Percentiles rank a stretch among this genome's conserved stretches.
Conservation (phyloP, 2,329 filamentous ascomycete species). For the Talaromyces pinophilus region DNA sequence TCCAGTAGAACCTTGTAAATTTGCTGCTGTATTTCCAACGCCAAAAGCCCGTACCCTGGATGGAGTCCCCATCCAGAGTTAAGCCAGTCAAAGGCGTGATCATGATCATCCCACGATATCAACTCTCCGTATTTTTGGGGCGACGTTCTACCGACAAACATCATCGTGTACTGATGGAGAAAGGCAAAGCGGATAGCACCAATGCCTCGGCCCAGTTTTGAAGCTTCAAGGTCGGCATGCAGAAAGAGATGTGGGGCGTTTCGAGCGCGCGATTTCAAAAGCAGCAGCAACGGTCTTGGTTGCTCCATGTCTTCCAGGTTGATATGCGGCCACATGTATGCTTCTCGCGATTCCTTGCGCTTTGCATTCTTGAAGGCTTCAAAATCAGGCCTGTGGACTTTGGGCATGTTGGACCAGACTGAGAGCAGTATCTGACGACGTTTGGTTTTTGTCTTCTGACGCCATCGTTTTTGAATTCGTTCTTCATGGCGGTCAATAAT, state of each 20-base stretch:
- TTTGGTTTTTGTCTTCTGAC: not conserved
- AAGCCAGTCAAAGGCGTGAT: not conserved
- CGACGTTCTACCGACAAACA: not conserved
- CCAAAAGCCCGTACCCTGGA: not conserved
- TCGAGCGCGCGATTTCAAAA: not conserved
- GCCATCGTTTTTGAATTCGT: not conserved
- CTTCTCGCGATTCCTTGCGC: not conserved
- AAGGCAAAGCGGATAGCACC: not conserved
- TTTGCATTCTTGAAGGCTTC: slow-evolving; percentile 5
- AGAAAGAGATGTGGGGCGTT: slow-evolving; percentile 4
- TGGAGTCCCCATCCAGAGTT: not conserved
- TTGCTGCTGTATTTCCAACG: not conserved
- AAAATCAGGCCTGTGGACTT: not conserved
- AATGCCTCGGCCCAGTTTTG: not conserved
- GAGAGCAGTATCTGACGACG: not conserved
- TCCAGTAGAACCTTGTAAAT: not conserved
- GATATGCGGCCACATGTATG: not conserved
- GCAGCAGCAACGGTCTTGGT: not conserved
- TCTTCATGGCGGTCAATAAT: not conserved
- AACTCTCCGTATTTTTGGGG: not conserved
- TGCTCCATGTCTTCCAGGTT: slow-evolving; percentile 3
- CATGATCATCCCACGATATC: not conserved
- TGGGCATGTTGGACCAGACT: slow-evolving; percentile 2
- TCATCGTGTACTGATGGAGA: not conserved
- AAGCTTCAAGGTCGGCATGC: not conserved